Percentiles rank a stretch among this genome's conserved stretches.
Conservation (phyloP, 345 rosid species). For the Zanthoxylum bungeanum region DNA sequence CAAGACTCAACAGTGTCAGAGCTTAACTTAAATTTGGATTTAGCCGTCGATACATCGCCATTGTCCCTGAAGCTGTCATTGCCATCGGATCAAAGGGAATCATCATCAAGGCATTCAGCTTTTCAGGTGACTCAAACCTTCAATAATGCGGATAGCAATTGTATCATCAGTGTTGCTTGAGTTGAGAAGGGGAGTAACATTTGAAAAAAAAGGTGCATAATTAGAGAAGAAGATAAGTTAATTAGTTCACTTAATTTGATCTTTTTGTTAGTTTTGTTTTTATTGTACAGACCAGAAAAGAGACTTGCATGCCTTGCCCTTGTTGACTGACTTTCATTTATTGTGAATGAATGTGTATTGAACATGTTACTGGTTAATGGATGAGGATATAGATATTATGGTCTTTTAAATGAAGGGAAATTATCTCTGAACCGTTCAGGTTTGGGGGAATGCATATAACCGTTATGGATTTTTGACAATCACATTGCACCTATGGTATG, state of each 20-base stretch:
- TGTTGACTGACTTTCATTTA: constrained; percentile 1
- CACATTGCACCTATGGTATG: too few relatives aligned
- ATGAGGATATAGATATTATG: too few relatives aligned
- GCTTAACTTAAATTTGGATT: constrained; percentile 34
- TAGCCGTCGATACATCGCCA: constrained; percentile 28
- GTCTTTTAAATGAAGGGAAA: too few relatives aligned
- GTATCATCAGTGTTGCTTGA: constrained; percentile 66
- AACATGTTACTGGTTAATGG: too few relatives aligned
- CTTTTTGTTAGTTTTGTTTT: constrained; percentile 17
- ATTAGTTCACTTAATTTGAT: constrained; percentile 32
- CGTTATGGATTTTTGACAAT: too few relatives aligned
- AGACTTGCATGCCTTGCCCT: constrained; percentile 12
- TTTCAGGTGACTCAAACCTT: constrained; percentile 50
- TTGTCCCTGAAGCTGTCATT: constrained; percentile 62
- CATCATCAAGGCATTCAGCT: constrained; percentile 40
- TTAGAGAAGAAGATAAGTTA: constrained; percentile 26
- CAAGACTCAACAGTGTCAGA: constrained; percentile 28
- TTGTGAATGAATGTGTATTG: too few relatives aligned
- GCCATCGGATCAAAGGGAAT: constrained; percentile 43
- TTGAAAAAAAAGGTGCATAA: constrained; percentile 6
- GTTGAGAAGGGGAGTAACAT: background rate
- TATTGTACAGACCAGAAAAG: constrained; percentile 50
- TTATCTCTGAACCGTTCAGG: too few relatives aligned
- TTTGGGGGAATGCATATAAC: too few relatives aligned
- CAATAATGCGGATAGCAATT: constrained; percentile 61